Conservation (phyloP, 768 basidiomycete genomes). For the Mycena galericulata region DNA sequence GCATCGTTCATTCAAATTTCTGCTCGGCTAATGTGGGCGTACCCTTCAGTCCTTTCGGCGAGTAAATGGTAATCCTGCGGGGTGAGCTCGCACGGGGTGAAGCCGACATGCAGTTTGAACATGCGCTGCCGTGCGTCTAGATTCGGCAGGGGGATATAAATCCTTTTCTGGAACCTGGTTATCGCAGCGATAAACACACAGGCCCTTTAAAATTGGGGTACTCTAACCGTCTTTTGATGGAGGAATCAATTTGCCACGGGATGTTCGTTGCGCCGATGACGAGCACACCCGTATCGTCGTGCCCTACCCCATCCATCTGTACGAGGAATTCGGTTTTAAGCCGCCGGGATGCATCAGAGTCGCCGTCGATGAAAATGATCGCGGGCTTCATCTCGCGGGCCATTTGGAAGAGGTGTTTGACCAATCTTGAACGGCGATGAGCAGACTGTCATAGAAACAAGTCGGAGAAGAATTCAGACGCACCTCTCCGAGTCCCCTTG, state of each 20-base stretch:
- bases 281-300: slow-evolving; percentile 83
- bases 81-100: slow-evolving; percentile 77
- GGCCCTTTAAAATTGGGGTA: neutral
- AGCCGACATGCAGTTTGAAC: slow-evolving; percentile 85
- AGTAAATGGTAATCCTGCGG: slow-evolving; percentile 71
- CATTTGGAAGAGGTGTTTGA: slow-evolving; percentile 86
- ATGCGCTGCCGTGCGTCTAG: slow-evolving; percentile 78
- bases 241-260: slow-evolving; percentile 85
- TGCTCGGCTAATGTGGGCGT: slow-evolving; percentile 52
- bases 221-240: slow-evolving; percentile 78
- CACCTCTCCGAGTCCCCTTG: slow-evolving; percentile 88
- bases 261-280: slow-evolving; percentile 88
- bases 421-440: slow-evolving; percentile 58
- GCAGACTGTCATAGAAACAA: neutral
- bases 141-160: slow-evolving; percentile 86
- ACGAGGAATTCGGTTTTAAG: slow-evolving; percentile 87
- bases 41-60: slow-evolving; percentile 76
- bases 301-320: slow-evolving; percentile 90
- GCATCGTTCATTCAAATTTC: neutral
- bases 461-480: slow-evolving; percentile 38
- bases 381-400: slow-evolving; percentile 84
- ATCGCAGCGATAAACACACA: neutral
- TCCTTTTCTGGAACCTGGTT: slow-evolving; percentile 83
- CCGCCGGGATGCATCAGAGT: slow-evolving; percentile 80
- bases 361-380: slow-evolving; percentile 88